Evolutionary conservation across 192 early-diverging fungal species (phyloP).

Genomic region (Podochytrium sp.): DNA sequence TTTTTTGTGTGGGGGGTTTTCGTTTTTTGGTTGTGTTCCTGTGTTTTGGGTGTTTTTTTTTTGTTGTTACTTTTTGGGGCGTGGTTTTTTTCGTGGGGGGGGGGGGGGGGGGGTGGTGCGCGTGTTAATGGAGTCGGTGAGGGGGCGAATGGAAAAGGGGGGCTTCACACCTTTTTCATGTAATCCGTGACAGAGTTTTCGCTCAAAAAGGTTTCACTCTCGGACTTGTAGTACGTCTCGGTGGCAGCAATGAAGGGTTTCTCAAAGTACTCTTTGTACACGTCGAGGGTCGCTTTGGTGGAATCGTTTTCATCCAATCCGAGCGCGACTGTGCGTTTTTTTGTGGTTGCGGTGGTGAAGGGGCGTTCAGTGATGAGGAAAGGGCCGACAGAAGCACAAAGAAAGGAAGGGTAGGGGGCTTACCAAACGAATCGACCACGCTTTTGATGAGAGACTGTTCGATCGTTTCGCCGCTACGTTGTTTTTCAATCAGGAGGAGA

Average conservation of each 20-base stretch:
- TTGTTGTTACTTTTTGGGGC: no score
- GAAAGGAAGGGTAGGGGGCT: neutral
- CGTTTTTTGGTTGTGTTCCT: no score
- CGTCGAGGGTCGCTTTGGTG: slow-evolving; percentile 77
- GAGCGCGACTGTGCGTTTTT: slow-evolving; percentile 72
- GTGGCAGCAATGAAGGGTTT: slow-evolving; percentile 80
- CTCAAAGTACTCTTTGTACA: slow-evolving; percentile 90
- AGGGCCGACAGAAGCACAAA: neutral
- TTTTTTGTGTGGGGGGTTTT: neutral
- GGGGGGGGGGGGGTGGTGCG: no score
- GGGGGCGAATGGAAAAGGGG: neutral
- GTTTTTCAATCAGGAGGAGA: slow-evolving; percentile 77
- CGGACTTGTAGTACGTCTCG: slow-evolving; percentile 85
- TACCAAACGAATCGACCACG: slow-evolving; percentile 92
- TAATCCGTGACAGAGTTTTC: slow-evolving; percentile 93
- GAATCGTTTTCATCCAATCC: slow-evolving; percentile 83
- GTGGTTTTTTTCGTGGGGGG: no score
- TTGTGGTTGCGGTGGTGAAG: no score
- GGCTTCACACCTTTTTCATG: slow-evolving; percentile 79
- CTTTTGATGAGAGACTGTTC: slow-evolving; percentile 83
- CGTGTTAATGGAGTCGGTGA: neutral
- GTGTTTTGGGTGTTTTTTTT: no score
- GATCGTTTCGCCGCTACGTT: slow-evolving; percentile 88
- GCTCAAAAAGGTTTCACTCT: slow-evolving; percentile 86
- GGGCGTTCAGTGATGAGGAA: no score